Conservation (phyloP, 768 basidiomycete species). For the Pleurotus salmoneostramineus region DNA sequence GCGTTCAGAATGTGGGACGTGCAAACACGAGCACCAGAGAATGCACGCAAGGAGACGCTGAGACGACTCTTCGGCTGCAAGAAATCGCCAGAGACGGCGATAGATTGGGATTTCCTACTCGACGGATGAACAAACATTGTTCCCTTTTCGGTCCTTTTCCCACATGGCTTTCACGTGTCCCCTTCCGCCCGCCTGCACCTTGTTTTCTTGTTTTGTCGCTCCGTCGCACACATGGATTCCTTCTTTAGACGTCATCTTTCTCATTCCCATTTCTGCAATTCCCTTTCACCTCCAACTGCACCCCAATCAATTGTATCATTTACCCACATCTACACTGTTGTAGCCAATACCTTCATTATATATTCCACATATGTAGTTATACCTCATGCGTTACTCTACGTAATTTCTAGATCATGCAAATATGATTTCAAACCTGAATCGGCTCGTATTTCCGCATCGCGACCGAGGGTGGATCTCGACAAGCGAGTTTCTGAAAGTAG, state of each 20-base stretch:
- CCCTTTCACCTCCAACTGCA: background rate
- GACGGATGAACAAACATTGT: conserved; percentile 44
- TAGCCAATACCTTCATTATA: conserved; percentile 19
- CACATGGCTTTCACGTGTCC: conserved; percentile 9
- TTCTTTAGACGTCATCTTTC: background rate
- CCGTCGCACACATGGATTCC: background rate
- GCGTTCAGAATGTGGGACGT: conserved; percentile 82
- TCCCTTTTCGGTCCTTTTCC: conserved; percentile 10
- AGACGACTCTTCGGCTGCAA: conserved; percentile 64
- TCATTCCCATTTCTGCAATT: background rate
- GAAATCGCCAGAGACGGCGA: conserved; percentile 49
- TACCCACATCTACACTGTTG: conserved; percentile 11
- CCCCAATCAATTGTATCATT: conserved; percentile 4
- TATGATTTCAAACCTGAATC: background rate
- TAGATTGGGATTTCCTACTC: conserved; percentile 79
- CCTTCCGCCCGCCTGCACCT: conserved; percentile 9
- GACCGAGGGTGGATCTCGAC: too few species aligned
- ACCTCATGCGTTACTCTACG: conserved; percentile 4
- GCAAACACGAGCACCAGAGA: conserved; percentile 60
- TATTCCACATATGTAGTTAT: conserved; percentile 5
- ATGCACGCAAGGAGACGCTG: conserved; percentile 53
- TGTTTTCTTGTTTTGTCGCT: conserved; percentile 12
- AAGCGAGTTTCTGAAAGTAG: too few species aligned
- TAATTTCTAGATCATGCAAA: background rate
- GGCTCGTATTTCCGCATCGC: too few species aligned